phyloP scores from a whole-genome alignment of 305 asterid genomes.

The Solanum chacoense region DNA sequence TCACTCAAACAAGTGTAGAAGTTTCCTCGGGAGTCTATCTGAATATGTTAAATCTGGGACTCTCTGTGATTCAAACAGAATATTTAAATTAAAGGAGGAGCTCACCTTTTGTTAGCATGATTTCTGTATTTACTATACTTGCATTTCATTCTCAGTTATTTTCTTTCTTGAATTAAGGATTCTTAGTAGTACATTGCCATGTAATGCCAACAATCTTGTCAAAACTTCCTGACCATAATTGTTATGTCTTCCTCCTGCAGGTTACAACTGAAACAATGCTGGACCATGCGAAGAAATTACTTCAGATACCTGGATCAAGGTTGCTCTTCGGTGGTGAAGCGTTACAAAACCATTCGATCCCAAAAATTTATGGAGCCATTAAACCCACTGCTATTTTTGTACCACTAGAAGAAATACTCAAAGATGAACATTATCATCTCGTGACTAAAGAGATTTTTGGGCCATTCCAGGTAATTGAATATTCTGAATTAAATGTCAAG shows the following conservation, averaged over 20 bases:
- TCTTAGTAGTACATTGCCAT: background rate
- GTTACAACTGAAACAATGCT: slow-evolving; percentile 78
- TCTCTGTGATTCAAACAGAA: background rate
- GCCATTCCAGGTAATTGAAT: slow-evolving; percentile 75
- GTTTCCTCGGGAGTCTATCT: background rate
- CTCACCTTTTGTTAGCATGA: background rate
- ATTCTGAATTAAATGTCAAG: background rate
- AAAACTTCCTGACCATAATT: background rate
- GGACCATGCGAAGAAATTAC: slow-evolving; percentile 55
- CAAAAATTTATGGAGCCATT: slow-evolving; percentile 78
- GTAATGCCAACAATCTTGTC: background rate
- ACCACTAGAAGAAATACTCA: slow-evolving; percentile 81
- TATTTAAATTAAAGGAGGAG: background rate
- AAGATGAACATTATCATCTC: slow-evolving; percentile 55
- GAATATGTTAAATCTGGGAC: background rate
- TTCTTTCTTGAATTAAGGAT: background rate
- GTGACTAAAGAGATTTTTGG: slow-evolving; percentile 87
- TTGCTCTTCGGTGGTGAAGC: slow-evolving; percentile 83
- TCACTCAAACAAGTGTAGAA: background rate
- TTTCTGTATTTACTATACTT: background rate
- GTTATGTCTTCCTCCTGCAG: slow-evolving; percentile 22
- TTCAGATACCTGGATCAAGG: slow-evolving; percentile 71
- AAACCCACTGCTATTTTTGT: slow-evolving; percentile 88
- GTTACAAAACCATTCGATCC: slow-evolving; percentile 70
- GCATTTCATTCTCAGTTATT: background rate